Percentiles rank a stretch among this genome's conserved stretches.
Evolutionary conservation across 2,329 filamentous ascomycete species (phyloP).

Genomic region (Colletotrichum camelliae): DNA sequence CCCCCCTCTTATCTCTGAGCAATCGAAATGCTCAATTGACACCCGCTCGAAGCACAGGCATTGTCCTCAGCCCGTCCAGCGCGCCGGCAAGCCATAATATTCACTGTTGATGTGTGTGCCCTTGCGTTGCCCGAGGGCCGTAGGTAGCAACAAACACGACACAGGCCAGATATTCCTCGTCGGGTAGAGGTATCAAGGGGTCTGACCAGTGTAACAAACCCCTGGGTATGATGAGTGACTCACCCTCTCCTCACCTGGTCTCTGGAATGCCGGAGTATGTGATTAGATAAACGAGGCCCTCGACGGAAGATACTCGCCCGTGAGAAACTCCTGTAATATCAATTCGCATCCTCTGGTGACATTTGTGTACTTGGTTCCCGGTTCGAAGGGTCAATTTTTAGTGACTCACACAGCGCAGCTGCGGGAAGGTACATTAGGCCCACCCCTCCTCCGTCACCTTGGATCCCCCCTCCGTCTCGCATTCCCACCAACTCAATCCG

Average conservation of each 20-base stretch:
- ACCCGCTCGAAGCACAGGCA: neutral
- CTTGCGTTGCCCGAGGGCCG: neutral
- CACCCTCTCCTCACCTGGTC: neutral
- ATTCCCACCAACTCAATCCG: constrained; percentile 18
- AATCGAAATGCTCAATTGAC: constrained; percentile 18
- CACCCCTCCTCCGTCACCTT: neutral
- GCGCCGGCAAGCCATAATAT: neutral
- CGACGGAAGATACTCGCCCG: neutral
- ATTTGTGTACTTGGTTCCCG: neutral
- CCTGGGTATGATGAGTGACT: neutral
- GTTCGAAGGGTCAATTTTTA: neutral
- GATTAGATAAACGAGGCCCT: neutral
- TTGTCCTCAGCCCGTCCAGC: neutral
- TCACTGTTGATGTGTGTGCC: neutral
- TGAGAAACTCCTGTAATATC: neutral
- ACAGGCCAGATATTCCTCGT: neutral
- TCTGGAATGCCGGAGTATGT: neutral
- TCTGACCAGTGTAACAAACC: neutral
- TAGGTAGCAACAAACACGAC: neutral
- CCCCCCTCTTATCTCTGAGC: constrained; percentile 18
- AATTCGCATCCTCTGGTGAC: neutral
- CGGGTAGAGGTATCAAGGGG: neutral
- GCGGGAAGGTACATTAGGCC: neutral
- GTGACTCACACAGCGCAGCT: constrained; percentile 13
- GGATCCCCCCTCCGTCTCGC: neutral